Conservation (phyloP, 73 alveolate species). For the Paramecium primaurelia region DNA sequence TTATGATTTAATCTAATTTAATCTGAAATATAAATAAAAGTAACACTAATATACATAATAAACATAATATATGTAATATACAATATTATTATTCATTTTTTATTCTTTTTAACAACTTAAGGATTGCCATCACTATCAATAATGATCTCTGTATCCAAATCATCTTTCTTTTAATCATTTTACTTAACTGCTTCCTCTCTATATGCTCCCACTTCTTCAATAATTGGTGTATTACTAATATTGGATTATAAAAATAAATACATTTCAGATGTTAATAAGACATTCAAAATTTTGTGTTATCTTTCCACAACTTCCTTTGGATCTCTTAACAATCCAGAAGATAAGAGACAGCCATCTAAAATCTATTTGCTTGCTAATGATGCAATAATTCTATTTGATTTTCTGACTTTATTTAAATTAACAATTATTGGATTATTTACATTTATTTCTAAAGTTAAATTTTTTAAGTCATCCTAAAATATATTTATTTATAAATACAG, state of each 20-base stretch:
- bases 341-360: conserved; percentile 65
- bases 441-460: conserved; percentile 73
- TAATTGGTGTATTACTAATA: neutral
- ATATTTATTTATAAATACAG: neutral
- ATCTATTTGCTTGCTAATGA: conserved; percentile 53
- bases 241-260: neutral
- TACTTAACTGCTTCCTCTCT: neutral
- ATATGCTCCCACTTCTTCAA: conserved; percentile 23
- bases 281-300: conserved; percentile 53
- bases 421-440: conserved; percentile 67
- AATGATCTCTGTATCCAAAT: conserved; percentile 39
- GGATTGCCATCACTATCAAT: conserved; percentile 59
- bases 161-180: neutral
- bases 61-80: neutral
- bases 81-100: neutral
- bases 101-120: conserved; percentile 43
- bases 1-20: neutral
- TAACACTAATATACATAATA: neutral
- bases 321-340: conserved; percentile 62
- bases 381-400: conserved; percentile 66
- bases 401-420: conserved; percentile 67
- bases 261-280: conserved; percentile 34
- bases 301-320: conserved; percentile 55
- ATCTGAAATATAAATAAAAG: neutral
- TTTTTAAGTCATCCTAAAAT: conserved; percentile 5